Base-by-base conservation (phyloP, 305 asterid genomes). In the Coffea humblotiana region DNA sequence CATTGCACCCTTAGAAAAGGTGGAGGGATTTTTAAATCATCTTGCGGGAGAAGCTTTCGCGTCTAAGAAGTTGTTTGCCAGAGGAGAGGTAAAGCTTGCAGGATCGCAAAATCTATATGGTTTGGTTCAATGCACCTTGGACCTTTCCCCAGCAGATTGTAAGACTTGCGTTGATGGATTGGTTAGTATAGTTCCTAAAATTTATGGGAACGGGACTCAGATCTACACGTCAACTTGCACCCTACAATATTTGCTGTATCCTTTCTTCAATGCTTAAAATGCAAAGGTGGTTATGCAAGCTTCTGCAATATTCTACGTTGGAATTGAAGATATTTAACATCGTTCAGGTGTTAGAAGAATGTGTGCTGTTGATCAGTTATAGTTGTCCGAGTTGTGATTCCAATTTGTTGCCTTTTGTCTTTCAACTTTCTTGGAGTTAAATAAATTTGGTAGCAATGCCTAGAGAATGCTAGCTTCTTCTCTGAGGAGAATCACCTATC, bases 41-140 rank as follows among this genome's bases (percentile, higher is more conserved):
- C 48, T 86, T 71, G 69, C 82, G 16, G 80, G 48, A 9, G n/a
- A 75, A 3, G 89, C 90, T 13, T 40, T 47, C 54, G 48, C 14
- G 0, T 52, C 27, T 72, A 35, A 32, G 10, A 80, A 23, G 15
- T 69, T 80, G 83, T 86, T 51, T 65, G 91, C 89, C 8, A 77
- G 48, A 0, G 91, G 92, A 14, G 90, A 82, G 15, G 66, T 48
- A 23, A 79, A 80, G 25, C 18, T 79, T 4, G 63, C 19, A 13
- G 82, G 58, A 4, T 48, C 74, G 3, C 51, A 58, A 77, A 87
- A 79, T n/a, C 43, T 86, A 13, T 85, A 86, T 63, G 90, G 88
- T 14, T 84, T 87, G 88, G 90, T 78, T 25, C 91, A 89, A 29
- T 86, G 92, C 51, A 89, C 84, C 43, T 80, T 88, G 40, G 92